These are phyloP conservation scores for Blastocrithidia nonstop DNA, from an alignment of 208 protist species.

Conservation along the genomic window DNA sequence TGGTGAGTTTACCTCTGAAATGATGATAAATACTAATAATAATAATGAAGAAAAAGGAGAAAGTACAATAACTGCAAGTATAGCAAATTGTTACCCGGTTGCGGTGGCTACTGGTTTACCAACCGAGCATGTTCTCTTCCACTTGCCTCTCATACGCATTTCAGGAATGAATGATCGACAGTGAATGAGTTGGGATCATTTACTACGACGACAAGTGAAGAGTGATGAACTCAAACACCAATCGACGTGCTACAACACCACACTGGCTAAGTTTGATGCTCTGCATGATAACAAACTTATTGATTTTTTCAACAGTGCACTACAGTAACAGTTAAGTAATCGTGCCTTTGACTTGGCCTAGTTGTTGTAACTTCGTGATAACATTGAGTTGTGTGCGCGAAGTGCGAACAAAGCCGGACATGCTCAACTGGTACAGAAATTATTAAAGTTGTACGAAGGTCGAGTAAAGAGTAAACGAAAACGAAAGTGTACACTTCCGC, in stretches of 20 bases:
- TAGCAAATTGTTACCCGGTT: conserved; percentile 46
- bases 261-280: conserved; percentile 59
- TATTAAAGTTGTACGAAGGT: conserved; percentile 53
- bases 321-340: conserved; percentile 49
- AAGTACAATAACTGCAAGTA: conserved; percentile 8
- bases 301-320: conserved; percentile 50
- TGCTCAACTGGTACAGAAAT: conserved; percentile 43
- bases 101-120: conserved; percentile 45
- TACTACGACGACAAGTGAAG: conserved; percentile 55
- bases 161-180: conserved; percentile 14
- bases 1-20: no score
- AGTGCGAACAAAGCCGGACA: conserved; percentile 43
- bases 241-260: conserved; percentile 41
- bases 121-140: conserved; percentile 44
- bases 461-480: conserved; percentile 36
- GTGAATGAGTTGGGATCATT: conserved; percentile 31
- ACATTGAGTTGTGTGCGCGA: conserved; percentile 45
- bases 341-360: conserved; percentile 67
- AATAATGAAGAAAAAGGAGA: conserved; percentile 25
- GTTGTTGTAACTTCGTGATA: conserved; percentile 67
- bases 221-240: conserved; percentile 67
- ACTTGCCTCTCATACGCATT: conserved; percentile 38
- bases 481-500: conserved; percentile 48
- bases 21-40: no score
- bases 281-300: conserved; percentile 61